Evolutionary conservation across 768 basidiomycete species (phyloP).

Genomic region (Pisolithus sp.): DNA sequence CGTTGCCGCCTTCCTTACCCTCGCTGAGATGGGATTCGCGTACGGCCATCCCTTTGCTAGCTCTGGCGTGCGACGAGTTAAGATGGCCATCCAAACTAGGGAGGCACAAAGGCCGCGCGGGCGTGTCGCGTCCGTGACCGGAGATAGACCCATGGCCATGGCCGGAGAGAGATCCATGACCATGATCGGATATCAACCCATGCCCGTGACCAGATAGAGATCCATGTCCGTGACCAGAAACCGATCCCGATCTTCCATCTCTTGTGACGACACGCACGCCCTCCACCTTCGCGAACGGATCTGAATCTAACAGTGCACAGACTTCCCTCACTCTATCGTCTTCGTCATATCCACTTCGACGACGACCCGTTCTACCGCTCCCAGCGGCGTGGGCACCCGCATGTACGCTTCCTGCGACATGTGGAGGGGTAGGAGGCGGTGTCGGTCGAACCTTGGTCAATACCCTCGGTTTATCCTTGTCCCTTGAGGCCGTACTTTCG

Average conservation of each 20-base stretch:
- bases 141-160: slow-evolving; percentile 1
- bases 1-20: slow-evolving; percentile 14
- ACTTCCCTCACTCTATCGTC: not conserved
- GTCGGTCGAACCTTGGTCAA: slow-evolving; percentile 28
- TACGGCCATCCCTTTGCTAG: slow-evolving; percentile 20
- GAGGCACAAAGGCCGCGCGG: not conserved
- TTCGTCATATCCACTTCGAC: not conserved
- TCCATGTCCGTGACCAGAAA: not conserved
- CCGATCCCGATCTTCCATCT: not conserved
- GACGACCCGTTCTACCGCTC: not conserved
- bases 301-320: slow-evolving; percentile 24
- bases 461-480: slow-evolving; percentile 16
- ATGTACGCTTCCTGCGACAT: slow-evolving; percentile 6
- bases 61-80: no score
- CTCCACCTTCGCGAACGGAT: slow-evolving; percentile 47
- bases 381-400: slow-evolving; percentile 1
- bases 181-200: no score
- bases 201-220: not conserved
- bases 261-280: slow-evolving; percentile 43
- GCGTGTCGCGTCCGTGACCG: not conserved
- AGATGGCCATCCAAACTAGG: not conserved
- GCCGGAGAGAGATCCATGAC: slow-evolving; percentile 2
- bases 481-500: not conserved
- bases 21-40: not conserved
- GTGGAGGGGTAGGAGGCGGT: slow-evolving; percentile 24